Percentiles rank a stretch among this genome's conserved stretches.
These are phyloP conservation scores for Vigna angularis DNA, from an alignment of 306 rosid species.

Conservation along the genomic window DNA sequence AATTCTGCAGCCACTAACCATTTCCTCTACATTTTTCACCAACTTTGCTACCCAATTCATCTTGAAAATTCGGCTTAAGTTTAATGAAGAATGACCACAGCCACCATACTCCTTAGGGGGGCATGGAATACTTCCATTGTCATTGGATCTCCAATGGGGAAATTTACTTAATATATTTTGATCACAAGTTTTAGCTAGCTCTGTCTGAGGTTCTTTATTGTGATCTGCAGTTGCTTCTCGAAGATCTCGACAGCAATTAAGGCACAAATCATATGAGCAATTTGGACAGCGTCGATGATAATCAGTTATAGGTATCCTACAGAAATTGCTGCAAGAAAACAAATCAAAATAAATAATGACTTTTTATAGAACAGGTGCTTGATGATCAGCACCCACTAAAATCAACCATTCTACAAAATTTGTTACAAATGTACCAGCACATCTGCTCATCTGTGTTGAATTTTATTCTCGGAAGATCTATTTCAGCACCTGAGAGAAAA, in stretches of 20 bases:
- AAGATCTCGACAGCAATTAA: slow-evolving; percentile 88
- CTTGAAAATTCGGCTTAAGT: slow-evolving; percentile 91
- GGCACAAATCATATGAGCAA: slow-evolving; percentile 88
- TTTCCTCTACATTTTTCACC: slow-evolving; percentile 96
- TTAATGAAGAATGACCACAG: slow-evolving; percentile 74
- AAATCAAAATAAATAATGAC: slow-evolving; percentile 43
- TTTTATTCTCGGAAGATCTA: slow-evolving; percentile 83
- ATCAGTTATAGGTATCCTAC: slow-evolving; percentile 94
- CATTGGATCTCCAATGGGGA: slow-evolving; percentile 79
- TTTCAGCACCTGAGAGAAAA: slow-evolving; percentile 69
- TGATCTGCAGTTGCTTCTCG: slow-evolving; percentile 63
- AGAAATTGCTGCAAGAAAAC: slow-evolving; percentile 78
- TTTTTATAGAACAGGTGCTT: slow-evolving; percentile 14
- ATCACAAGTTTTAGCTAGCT: slow-evolving; percentile 51
- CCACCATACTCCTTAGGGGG: slow-evolving; percentile 95
- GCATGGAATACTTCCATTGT: slow-evolving; percentile 80
- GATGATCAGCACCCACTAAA: slow-evolving; percentile 35
- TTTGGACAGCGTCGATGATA: slow-evolving; percentile 89
- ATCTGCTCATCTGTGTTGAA: slow-evolving; percentile 97
- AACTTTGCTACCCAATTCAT: slow-evolving; percentile 99
- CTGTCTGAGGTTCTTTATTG: slow-evolving; percentile 51
- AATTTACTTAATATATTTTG: slow-evolving; percentile 60
- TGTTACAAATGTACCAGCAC: slow-evolving; percentile 81
- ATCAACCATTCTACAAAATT: slow-evolving; percentile 23
- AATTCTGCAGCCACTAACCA: slow-evolving; percentile 90